These are phyloP conservation scores for Neofusicoccum ribis DNA, from an alignment of 2,329 filamentous ascomycete genomes.

Conservation along the genomic window DNA sequence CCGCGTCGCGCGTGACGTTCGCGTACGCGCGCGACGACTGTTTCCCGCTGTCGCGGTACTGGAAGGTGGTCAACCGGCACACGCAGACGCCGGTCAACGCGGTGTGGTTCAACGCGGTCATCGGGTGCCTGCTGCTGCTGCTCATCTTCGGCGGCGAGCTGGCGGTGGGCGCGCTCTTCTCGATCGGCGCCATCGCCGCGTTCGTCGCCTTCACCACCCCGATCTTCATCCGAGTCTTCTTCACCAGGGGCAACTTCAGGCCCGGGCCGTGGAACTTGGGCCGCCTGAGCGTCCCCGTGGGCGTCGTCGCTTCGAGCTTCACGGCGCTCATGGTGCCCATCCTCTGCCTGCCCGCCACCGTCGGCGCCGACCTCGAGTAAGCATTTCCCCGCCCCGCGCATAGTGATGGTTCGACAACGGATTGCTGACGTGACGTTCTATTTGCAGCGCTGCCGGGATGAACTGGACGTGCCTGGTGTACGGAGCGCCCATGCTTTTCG, in stretches of 20 bases:
- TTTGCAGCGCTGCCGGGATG: conserved; percentile 52
- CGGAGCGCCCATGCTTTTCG: conserved; percentile 61
- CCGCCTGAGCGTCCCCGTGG: conserved; percentile 58
- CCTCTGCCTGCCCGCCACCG: conserved; percentile 63
- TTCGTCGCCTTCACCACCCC: conserved; percentile 63
- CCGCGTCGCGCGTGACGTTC: conserved; percentile 67
- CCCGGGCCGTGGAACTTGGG: conserved; percentile 70
- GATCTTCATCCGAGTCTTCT: conserved; percentile 59
- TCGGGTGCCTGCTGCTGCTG: conserved; percentile 62
- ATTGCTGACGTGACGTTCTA: not conserved
- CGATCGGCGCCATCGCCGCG: conserved; percentile 67
- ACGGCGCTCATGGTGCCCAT: conserved; percentile 68
- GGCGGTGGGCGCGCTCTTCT: conserved; percentile 68
- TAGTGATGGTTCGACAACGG: not conserved
- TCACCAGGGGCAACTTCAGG: conserved; percentile 64
- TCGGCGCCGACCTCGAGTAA: conserved; percentile 55
- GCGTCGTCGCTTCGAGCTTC: conserved; percentile 58
- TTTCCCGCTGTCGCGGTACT: conserved; percentile 61
- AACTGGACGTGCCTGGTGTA: conserved; percentile 71
- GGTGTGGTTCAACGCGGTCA: conserved; percentile 64
- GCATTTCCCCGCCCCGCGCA: conserved; percentile 17
- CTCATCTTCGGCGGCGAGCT: conserved; percentile 65
- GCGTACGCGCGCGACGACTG: conserved; percentile 72
- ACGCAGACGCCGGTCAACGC: conserved; percentile 70
- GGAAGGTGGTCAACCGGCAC: conserved; percentile 59